Evolutionary conservation across 2,329 filamentous ascomycete genomes (phyloP).

Genomic region (Fusarium sp.): DNA sequence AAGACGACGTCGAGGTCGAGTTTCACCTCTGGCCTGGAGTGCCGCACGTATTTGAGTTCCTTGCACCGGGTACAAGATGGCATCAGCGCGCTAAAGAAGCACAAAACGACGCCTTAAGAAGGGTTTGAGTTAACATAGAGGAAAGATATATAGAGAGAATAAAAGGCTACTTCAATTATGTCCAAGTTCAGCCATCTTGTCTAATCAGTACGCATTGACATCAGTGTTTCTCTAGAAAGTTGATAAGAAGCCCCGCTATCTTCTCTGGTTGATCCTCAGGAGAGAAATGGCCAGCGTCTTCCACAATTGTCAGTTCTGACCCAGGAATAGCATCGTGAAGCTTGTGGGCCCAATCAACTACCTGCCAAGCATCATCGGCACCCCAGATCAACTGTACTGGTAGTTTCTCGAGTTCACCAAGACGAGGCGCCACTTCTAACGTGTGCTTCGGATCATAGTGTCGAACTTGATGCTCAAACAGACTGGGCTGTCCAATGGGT

Average conservation of each 20-base stretch:
- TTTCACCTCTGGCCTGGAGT: conserved; percentile 36
- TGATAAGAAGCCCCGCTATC: conserved; percentile 20
- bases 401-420: conserved; percentile 36
- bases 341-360: conserved; percentile 44
- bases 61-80: conserved; percentile 26
- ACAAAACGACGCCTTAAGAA: conserved; percentile 16
- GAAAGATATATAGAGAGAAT: background rate
- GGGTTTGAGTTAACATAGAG: background rate
- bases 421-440: conserved; percentile 39
- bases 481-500: conserved; percentile 43
- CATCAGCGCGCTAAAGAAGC: conserved; percentile 12
- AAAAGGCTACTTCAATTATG: no score
- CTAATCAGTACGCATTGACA: background rate
- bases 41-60: conserved; percentile 32
- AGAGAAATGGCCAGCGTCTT: conserved; percentile 44
- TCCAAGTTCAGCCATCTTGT: background rate
- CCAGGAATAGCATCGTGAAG: conserved; percentile 43
- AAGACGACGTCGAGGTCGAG: conserved; percentile 34
- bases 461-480: conserved; percentile 46
- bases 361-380: conserved; percentile 44
- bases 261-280: conserved; percentile 41
- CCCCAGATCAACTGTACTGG: conserved; percentile 46
- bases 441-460: conserved; percentile 48
- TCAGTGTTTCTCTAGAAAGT: conserved; percentile 13
- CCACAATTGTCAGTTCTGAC: conserved; percentile 39